Percentiles rank a stretch among this genome's conserved stretches.
phyloP scores from a whole-genome alignment of 805 yeast genomes.

The Metschnikowia cubensis region DNA sequence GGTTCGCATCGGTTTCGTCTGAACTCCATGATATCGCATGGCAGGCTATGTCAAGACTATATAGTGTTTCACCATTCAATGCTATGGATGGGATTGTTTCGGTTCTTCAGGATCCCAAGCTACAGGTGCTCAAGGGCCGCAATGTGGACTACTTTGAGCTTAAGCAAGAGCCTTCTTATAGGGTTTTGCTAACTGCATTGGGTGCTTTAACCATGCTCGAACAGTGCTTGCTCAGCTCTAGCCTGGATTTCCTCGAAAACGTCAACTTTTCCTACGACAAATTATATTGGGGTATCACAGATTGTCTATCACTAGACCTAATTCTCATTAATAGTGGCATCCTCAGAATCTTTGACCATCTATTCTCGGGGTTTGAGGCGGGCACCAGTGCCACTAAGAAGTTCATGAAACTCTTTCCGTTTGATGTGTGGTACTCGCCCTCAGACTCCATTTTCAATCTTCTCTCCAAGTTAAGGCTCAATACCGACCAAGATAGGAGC shows the following conservation, averaged over 20 bases:
- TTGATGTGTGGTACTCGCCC: slow-evolving; percentile 39
- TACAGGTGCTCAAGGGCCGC: slow-evolving; percentile 13
- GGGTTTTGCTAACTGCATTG: slow-evolving; percentile 13
- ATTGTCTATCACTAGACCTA: slow-evolving; percentile 31
- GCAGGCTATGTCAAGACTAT: slow-evolving; percentile 37
- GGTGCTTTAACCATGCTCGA: slow-evolving; percentile 41
- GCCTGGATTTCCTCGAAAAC: slow-evolving; percentile 1
- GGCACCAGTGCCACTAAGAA: slow-evolving; percentile 8
- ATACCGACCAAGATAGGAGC: slow-evolving; percentile 25
- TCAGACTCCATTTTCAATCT: slow-evolving; percentile 39
- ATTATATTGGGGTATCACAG: slow-evolving; percentile 31
- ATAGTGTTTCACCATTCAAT: slow-evolving; percentile 34
- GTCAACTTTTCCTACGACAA: slow-evolving; percentile 17
- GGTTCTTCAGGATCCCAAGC: slow-evolving; percentile 20
- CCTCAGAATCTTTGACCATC: slow-evolving; percentile 35
- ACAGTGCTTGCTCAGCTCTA: slow-evolving; percentile 13
- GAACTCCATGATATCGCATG: slow-evolving; percentile 33
- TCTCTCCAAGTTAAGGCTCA: slow-evolving; percentile 22
- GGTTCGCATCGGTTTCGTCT: slow-evolving; percentile 31
- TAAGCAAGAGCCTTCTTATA: neutral
- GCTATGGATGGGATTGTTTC: slow-evolving; percentile 19
- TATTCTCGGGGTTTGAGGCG: slow-evolving; percentile 30
- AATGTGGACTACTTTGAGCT: slow-evolving; percentile 6
- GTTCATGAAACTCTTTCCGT: slow-evolving; percentile 29
- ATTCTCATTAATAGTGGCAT: slow-evolving; percentile 39